phyloP scores from a whole-genome alignment of 306 rosid genomes.

The Phaseolus lunatus region DNA sequence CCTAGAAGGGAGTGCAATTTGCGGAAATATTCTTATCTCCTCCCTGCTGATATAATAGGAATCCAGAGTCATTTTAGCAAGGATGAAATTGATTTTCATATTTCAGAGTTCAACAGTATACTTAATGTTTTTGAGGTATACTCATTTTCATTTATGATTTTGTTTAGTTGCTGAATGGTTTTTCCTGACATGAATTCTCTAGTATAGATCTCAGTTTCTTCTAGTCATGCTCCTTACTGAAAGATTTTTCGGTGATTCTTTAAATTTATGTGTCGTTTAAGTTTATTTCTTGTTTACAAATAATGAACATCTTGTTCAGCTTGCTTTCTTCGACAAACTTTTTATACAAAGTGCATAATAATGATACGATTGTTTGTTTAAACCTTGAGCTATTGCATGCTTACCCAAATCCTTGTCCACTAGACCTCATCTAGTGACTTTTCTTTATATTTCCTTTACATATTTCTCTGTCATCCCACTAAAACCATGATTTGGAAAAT shows the following conservation, averaged over 20 bases:
- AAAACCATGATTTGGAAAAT: slow-evolving; percentile 1
- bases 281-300: slow-evolving; percentile 12
- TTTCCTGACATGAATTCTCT: background rate
- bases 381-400: background rate
- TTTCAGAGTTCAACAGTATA: slow-evolving; percentile 79
- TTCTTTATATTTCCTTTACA: background rate
- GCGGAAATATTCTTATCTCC: slow-evolving; percentile 88
- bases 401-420: background rate
- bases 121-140: slow-evolving; percentile 74
- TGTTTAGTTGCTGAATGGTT: slow-evolving; percentile 1
- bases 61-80: slow-evolving; percentile 62
- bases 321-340: background rate
- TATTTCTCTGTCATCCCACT: background rate
- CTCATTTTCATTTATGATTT: slow-evolving; percentile 28
- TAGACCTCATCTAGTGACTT: background rate
- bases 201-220: background rate
- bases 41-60: slow-evolving; percentile 88
- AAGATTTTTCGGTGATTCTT: background rate
- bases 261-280: background rate
- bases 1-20: slow-evolving; percentile 88
- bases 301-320: background rate
- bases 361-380: background rate
- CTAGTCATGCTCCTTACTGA: background rate
- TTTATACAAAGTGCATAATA: slow-evolving; percentile 6
- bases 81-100: slow-evolving; percentile 69